phyloP scores from a whole-genome alignment of 495 filamentous ascomycete genomes.

The Lindgomyces ingoldianus region DNA sequence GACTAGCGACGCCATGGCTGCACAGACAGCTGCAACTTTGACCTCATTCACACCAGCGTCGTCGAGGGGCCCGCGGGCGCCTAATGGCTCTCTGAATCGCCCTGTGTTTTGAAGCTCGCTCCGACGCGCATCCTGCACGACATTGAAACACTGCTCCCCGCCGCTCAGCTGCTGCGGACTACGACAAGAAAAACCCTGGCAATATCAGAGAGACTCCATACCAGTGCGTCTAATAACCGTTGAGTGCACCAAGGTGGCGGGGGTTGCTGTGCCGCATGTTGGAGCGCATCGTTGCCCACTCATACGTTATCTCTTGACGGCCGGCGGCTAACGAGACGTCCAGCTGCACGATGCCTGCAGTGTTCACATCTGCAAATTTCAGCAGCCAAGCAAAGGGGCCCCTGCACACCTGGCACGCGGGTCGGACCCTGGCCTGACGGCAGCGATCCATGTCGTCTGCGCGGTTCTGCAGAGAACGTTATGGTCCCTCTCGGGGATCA shows the following conservation, averaged over 20 bases:
- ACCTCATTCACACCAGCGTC: no score
- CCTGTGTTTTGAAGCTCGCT: slow-evolving; percentile 1
- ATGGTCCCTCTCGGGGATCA: slow-evolving; percentile 3
- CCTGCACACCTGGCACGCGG: slow-evolving; percentile 15
- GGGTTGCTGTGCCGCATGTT: slow-evolving; percentile 9
- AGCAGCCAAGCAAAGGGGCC: neutral
- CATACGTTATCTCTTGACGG: neutral
- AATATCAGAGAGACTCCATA: slow-evolving; percentile 19
- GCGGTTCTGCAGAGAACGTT: slow-evolving; percentile 23
- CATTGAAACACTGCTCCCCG: slow-evolving; percentile 21
- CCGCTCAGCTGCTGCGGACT: slow-evolving; percentile 14
- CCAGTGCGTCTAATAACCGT: slow-evolving; percentile 17
- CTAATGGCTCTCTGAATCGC: slow-evolving; percentile 6
- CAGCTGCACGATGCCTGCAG: slow-evolving; percentile 4
- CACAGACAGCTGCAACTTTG: neutral
- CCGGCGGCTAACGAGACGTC: slow-evolving; percentile 26
- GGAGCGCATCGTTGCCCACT: slow-evolving; percentile 23
- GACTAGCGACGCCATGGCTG: neutral
- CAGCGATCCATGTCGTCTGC: slow-evolving; percentile 8
- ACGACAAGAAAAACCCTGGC: neutral
- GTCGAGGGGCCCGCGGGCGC: slow-evolving; percentile 7
- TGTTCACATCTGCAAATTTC: slow-evolving; percentile 12
- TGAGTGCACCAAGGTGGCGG: slow-evolving; percentile 6
- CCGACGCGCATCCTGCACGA: slow-evolving; percentile 10
- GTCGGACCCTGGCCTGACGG: slow-evolving; percentile 2